Percentiles rank a stretch among this genome's conserved stretches.
Evolutionary conservation across 2,329 filamentous ascomycete species (phyloP).

Genomic region (Beauveria bassiana): DNA sequence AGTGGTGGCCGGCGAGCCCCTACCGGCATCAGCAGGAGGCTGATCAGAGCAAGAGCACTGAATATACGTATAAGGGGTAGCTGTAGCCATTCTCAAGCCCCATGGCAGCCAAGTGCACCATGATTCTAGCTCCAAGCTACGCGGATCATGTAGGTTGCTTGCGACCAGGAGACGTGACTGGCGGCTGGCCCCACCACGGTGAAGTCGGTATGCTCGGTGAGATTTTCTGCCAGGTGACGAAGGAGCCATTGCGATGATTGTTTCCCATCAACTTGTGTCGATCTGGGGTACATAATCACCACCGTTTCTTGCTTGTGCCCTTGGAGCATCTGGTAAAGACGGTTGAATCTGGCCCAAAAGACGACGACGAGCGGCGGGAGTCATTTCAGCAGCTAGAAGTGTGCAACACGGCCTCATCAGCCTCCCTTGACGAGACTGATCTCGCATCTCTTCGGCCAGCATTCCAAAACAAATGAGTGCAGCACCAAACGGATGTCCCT

Average conservation of each 20-base stretch:
- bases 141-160: not conserved
- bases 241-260: not conserved
- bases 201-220: not conserved
- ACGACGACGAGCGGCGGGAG: not conserved
- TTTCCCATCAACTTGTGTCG: not conserved
- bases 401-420: not conserved
- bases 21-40: slow-evolving; percentile 26
- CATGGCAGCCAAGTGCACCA: not conserved
- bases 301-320: not conserved
- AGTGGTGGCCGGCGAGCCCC: slow-evolving; percentile 21
- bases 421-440: not conserved
- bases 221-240: not conserved
- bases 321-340: too few species aligned
- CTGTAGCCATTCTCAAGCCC: slow-evolving; percentile 34
- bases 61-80: slow-evolving; percentile 57
- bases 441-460: not conserved
- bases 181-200: not conserved
- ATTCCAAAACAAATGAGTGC: too few species aligned
- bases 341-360: not conserved
- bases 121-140: not conserved
- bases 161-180: slow-evolving; percentile 8
- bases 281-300: not conserved
- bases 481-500: too few species aligned
- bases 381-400: not conserved
- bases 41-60: slow-evolving; percentile 57